A percentile compares a stretch with the other conserved stretches of the same genome.
Evolutionary conservation across 441 rosid species (phyloP).

Genomic region (Erodium moschatum): DNA sequence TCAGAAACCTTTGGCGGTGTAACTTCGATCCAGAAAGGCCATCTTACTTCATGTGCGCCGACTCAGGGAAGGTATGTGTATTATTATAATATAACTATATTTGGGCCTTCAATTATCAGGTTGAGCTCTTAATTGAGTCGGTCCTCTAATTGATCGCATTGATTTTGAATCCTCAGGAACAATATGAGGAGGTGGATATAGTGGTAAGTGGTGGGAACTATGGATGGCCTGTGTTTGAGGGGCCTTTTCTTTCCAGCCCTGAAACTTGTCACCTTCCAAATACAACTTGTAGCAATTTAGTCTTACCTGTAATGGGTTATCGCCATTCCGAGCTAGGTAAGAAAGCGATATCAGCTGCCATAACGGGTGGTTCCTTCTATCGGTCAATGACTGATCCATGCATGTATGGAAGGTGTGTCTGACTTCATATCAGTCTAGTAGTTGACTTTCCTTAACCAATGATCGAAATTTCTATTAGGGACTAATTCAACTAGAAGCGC

Average conservation of each 20-base stretch:
- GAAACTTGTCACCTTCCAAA: no score
- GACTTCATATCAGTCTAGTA: no score
- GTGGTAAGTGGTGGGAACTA: slow-evolving; percentile 33
- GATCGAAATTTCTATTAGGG: no score
- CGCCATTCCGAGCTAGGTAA: slow-evolving; percentile 37
- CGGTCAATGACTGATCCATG: slow-evolving; percentile 45
- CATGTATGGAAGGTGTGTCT: slow-evolving; percentile 35
- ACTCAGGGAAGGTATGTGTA: slow-evolving; percentile 29
- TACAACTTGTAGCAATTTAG: slow-evolving; percentile 23
- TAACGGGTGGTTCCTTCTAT: slow-evolving; percentile 45
- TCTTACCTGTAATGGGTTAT: slow-evolving; percentile 46
- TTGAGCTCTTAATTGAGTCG: no score
- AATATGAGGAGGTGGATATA: slow-evolving; percentile 39
- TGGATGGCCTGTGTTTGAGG: slow-evolving; percentile 38
- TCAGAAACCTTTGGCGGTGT: slow-evolving; percentile 38
- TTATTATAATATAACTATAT: no score
- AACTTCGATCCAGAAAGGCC: slow-evolving; percentile 37
- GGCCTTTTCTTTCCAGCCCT: slow-evolving; percentile 17
- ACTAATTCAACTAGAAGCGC: no score
- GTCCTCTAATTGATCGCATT: no score
- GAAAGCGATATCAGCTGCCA: slow-evolving; percentile 40
- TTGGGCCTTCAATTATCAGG: no score
- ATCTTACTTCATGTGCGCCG: slow-evolving; percentile 34
- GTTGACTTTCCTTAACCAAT: not conserved
- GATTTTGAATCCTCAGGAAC: not conserved